Evolutionary conservation across 768 basidiomycete species (phyloP).

Genomic region (Tulasnella sp.): DNA sequence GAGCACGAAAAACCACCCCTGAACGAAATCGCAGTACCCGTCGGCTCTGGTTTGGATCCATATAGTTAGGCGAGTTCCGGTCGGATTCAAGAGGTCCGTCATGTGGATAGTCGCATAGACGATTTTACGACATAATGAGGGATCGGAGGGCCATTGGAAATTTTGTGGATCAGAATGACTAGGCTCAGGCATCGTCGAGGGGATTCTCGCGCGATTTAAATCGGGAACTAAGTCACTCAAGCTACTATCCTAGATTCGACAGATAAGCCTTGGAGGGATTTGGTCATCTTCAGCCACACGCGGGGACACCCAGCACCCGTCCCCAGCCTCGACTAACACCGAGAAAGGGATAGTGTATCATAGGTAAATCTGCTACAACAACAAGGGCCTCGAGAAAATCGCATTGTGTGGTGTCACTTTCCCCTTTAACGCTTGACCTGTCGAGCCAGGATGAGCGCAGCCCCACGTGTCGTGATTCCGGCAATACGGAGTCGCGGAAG

Average conservation of each 20-base stretch:
- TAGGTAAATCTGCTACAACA: not conserved
- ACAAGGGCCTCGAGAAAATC: not conserved
- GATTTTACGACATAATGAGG: not conserved
- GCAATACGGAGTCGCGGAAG: not conserved
- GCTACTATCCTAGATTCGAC: not conserved
- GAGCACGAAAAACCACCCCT: not conserved
- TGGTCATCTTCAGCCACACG: not conserved
- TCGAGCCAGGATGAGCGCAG: not conserved
- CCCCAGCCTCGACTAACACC: not conserved
- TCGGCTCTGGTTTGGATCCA: not conserved
- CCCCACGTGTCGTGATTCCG: slow-evolving; percentile 8
- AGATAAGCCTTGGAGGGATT: not conserved
- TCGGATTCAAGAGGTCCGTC: not conserved
- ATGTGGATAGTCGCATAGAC: not conserved
- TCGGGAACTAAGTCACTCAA: not conserved
- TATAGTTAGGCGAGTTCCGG: not conserved
- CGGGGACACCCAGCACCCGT: not conserved
- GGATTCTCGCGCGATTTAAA: not conserved
- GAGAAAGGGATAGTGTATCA: not conserved
- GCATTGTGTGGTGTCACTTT: not conserved
- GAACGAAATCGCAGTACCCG: not conserved
- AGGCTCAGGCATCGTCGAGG: not conserved
- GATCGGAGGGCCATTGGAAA: not conserved
- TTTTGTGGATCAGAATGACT: not conserved
- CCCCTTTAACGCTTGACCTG: not conserved